Evolutionary conservation across 176 grass and related monocot genomes (phyloP), one percentile per base, ranked within the genome.

Genomic region (Aegilops bicornis): DNA sequence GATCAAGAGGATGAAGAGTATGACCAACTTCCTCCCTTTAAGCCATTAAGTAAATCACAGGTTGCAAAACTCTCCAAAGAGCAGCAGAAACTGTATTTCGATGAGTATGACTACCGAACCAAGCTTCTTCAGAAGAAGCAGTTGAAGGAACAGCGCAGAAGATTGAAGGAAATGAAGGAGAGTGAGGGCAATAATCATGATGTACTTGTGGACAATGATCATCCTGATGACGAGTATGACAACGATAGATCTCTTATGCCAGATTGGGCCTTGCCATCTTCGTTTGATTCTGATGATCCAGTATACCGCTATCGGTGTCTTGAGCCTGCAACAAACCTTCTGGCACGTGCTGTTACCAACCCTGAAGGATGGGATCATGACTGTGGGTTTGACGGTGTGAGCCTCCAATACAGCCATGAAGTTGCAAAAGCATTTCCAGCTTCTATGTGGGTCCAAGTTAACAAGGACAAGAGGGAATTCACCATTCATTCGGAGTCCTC

Each of bases 321-420:
- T 48, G 91, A 91, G 47, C 70, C 91, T 82, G 85, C 80, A 67
- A 82, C 93, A 2, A 92, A 91, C 69, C 81, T 96, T 87, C 83
- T 89, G 50, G 88, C 88, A 67, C 88, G 87, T 27, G 87, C 93
- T 89, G 84, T 96, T 65, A 76, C 88, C 16, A 92, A 90, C 84
- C 78, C 92, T 54, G 86, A 91, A 83, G 93, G 92, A 54, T 98
- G 96, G 96, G 96, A 98, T 87, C 96, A 98, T 89, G 96, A 98
- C 86, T 98, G 64, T 77, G 96, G 93, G 47, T 96, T 92, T 82
- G 92, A 96, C 22, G 93, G 91, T 54, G 86, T 98, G 29, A 94
- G 82, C 73, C 60, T 98, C 32, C 91, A 96, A 69, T 73, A 92
- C 25, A 86, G 60, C 90, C 90, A 84, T 31, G 87, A 89, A 40